Evolutionary conservation across 345 rosid genomes (phyloP).

Genomic region (Corchorus capsularis): DNA sequence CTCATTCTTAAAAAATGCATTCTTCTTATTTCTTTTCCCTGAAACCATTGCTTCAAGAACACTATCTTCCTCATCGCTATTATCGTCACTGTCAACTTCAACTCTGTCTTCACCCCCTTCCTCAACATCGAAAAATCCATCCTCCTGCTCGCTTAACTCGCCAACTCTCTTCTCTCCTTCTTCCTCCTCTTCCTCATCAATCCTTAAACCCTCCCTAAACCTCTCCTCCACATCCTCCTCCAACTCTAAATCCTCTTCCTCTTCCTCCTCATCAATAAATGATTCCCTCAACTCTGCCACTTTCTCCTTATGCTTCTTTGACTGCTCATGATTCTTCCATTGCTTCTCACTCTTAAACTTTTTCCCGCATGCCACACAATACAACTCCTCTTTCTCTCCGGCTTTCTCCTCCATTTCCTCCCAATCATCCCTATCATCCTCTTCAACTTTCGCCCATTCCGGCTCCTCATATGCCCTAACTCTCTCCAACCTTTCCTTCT

Average conservation of each 20-base stretch:
- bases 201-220: conserved; percentile 44
- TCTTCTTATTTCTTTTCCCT: conserved; percentile 49
- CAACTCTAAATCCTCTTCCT: conserved; percentile 31
- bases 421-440: conserved; percentile 40
- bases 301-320: conserved; percentile 95
- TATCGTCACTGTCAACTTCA: conserved; percentile 35
- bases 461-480: conserved; percentile 59
- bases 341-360: conserved; percentile 95
- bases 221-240: conserved; percentile 45
- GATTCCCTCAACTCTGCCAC: conserved; percentile 72
- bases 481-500: conserved; percentile 68
- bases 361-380: conserved; percentile 86
- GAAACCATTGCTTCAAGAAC: conserved; percentile 74
- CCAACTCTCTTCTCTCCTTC: conserved; percentile 29
- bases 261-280: conserved; percentile 49
- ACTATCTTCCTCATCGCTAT: conserved; percentile 51
- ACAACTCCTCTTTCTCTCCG: conserved; percentile 54
- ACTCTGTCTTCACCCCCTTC: conserved; percentile 28
- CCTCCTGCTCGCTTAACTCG: conserved; percentile 38
- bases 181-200: conserved; percentile 34
- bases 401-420: conserved; percentile 43
- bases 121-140: conserved; percentile 35
- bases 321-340: conserved; percentile 97
- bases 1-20: conserved; percentile 32
- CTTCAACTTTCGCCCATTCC: conserved; percentile 62